A percentile compares a stretch with the other conserved stretches of the same genome.
Evolutionary conservation across 345 rosid genomes (phyloP).

Genomic region (Pistacia vera): DNA sequence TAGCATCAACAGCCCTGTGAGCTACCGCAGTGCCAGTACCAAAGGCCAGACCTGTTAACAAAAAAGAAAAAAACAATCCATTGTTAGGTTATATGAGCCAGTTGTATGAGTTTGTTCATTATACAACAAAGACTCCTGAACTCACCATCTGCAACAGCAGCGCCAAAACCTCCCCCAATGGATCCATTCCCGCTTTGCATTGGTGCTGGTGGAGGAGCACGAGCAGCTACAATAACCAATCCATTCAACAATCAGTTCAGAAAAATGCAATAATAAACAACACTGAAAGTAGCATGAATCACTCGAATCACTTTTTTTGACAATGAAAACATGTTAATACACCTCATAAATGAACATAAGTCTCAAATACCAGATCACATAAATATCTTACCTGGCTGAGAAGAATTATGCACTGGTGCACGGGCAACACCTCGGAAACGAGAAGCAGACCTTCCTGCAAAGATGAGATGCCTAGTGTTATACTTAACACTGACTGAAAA

Average conservation of each 20-base stretch:
- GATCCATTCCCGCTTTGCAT: slow-evolving; percentile 9
- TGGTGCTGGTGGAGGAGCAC: slow-evolving; percentile 28
- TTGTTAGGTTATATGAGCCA: neutral
- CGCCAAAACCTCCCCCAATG: slow-evolving; percentile 17
- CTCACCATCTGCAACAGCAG: slow-evolving; percentile 31
- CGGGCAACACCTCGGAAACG: slow-evolving; percentile 5
- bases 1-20: slow-evolving; percentile 49
- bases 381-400: slow-evolving; percentile 7
- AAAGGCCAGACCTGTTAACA: slow-evolving; percentile 38
- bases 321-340: neutral
- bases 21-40: slow-evolving; percentile 52
- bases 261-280: neutral
- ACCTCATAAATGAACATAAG: neutral
- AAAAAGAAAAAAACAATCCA: neutral
- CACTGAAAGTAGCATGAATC: neutral
- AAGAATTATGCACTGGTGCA: slow-evolving; percentile 7
- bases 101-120: neutral
- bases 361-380: neutral
- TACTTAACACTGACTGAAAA: neutral
- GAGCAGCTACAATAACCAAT: slow-evolving; percentile 15
- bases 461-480: neutral
- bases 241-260: neutral
- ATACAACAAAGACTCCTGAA: neutral
- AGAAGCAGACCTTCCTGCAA: slow-evolving; percentile 17
- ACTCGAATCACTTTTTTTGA: neutral